Evolutionary conservation across 2,329 filamentous ascomycete genomes (phyloP).

Genomic region (Lecanicillium sp.): DNA sequence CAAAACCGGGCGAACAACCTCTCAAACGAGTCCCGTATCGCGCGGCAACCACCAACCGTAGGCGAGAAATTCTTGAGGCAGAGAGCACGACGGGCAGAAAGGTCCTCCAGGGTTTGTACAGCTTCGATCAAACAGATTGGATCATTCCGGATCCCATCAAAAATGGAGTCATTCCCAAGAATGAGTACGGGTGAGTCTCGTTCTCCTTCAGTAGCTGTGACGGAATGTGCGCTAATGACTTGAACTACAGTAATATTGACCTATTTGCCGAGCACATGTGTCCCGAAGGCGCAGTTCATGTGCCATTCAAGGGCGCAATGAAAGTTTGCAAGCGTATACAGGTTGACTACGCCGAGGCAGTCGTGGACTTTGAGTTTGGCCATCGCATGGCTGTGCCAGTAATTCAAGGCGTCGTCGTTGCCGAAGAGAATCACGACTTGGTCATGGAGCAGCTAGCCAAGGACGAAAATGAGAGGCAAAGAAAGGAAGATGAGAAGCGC

Average conservation of each 20-base stretch:
- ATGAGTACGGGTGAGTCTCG: conserved; percentile 61
- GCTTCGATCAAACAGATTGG: conserved; percentile 81
- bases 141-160: conserved; percentile 84
- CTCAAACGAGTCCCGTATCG: conserved; percentile 85
- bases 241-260: conserved; percentile 64
- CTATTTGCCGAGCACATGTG: conserved; percentile 93
- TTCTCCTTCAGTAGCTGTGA: too few relatives aligned
- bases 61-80: conserved; percentile 81
- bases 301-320: conserved; percentile 69
- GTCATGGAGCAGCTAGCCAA: conserved; percentile 73
- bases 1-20: conserved; percentile 61
- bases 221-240: conserved; percentile 13
- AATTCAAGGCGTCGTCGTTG: conserved; percentile 82
- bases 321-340: conserved; percentile 75
- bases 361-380: conserved; percentile 94
- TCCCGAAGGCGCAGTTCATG: conserved; percentile 71
- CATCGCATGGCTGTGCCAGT: conserved; percentile 90
- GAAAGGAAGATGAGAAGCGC: conserved; percentile 78
- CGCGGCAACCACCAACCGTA: conserved; percentile 79
- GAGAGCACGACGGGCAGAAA: conserved; percentile 74
- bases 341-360: conserved; percentile 88
- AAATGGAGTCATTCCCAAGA: conserved; percentile 84
- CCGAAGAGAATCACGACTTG: conserved; percentile 65
- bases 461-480: conserved; percentile 64
- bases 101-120: conserved; percentile 78